A percentile compares a stretch with the other conserved stretches of the same genome.
phyloP scores from a whole-genome alignment of 2,329 filamentous ascomycete species.

The Epichloe sibirici region DNA sequence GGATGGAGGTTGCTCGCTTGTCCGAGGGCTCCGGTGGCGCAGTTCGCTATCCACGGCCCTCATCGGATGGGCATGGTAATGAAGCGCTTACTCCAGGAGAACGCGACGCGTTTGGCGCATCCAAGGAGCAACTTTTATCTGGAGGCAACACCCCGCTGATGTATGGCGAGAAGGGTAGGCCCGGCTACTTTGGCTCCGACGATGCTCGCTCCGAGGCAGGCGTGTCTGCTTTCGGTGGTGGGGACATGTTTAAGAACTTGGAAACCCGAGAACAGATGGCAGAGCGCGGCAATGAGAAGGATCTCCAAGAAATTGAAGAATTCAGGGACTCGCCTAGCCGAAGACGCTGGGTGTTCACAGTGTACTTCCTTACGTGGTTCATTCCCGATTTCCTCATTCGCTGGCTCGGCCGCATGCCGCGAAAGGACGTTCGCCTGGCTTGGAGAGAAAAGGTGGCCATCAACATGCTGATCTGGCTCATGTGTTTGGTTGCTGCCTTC shows the following conservation, averaged over 20 bases:
- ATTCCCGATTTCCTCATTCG: constrained; percentile 76
- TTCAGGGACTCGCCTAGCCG: constrained; percentile 64
- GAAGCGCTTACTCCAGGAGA: constrained; percentile 48
- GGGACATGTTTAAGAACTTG: constrained; percentile 96
- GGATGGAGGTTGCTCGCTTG: constrained; percentile 77
- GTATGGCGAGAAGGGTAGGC: constrained; percentile 64
- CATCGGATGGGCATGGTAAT: constrained; percentile 53
- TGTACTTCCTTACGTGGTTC: constrained; percentile 75
- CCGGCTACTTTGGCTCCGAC: constrained; percentile 71
- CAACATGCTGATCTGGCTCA: constrained; percentile 93
- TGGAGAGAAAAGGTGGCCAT: constrained; percentile 98
- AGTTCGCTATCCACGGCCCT: constrained; percentile 24
- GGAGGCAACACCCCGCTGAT: constrained; percentile 42
- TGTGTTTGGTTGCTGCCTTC: constrained; percentile 67
- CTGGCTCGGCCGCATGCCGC: constrained; percentile 68
- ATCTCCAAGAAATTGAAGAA: constrained; percentile 82
- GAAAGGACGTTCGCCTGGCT: constrained; percentile 82
- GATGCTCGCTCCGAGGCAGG: constrained; percentile 87
- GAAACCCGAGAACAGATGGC: constrained; percentile 91
- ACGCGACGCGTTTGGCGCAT: constrained; percentile 48
- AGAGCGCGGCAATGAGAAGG: constrained; percentile 85
- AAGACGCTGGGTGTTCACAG: constrained; percentile 80
- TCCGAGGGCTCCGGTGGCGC: constrained; percentile 46
- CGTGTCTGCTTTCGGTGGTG: constrained; percentile 76
- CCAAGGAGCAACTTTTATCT: constrained; percentile 47